These are phyloP conservation scores for Linum tenue DNA, from an alignment of 345 rosid genomes.

Conservation along the genomic window DNA sequence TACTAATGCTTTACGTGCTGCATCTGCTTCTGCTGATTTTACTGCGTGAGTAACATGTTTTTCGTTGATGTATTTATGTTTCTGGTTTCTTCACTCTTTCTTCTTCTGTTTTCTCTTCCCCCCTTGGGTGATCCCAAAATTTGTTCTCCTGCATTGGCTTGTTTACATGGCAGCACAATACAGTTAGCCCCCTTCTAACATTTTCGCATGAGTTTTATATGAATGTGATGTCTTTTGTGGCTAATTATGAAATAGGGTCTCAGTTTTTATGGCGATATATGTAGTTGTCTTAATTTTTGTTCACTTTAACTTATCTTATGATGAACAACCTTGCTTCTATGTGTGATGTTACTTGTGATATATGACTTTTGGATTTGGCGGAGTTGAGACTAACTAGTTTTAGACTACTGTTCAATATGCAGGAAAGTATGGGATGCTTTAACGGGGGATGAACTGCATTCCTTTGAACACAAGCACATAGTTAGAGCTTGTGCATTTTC, in stretches of 20 bases:
- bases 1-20: slow-evolving; percentile 76
- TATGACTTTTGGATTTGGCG: background rate
- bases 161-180: too few species aligned
- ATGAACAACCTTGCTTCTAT: background rate
- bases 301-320: background rate
- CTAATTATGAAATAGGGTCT: background rate
- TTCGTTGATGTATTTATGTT: slow-evolving; percentile 1
- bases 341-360: background rate
- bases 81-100: background rate
- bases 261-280: background rate
- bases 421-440: slow-evolving; percentile 93
- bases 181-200: too few species aligned
- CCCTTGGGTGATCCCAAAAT: too few species aligned
- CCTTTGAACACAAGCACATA: slow-evolving; percentile 89
- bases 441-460: slow-evolving; percentile 77
- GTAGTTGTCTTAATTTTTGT: background rate
- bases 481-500: slow-evolving; percentile 90
- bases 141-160: too few species aligned
- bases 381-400: background rate
- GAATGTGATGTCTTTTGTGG: background rate
- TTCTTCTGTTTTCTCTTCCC: too few species aligned
- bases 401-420: slow-evolving; percentile 13
- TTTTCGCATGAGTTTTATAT: too few species aligned
- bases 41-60: slow-evolving; percentile 50
- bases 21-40: slow-evolving; percentile 98